phyloP scores from a whole-genome alignment of 2,329 filamentous ascomycete genomes.

The Paraphoma sp. region DNA sequence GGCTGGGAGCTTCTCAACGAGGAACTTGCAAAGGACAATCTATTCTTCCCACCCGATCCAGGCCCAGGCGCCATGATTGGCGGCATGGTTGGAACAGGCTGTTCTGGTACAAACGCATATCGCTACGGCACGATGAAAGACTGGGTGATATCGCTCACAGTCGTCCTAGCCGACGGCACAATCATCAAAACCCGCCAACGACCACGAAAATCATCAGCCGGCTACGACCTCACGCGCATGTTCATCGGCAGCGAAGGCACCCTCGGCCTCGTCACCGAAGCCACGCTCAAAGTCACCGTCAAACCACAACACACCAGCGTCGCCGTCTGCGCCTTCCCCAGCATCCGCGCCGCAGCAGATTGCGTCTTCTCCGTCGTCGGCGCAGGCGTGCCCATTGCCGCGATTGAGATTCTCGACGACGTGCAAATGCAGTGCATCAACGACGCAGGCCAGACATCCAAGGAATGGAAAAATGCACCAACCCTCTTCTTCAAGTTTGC shows the following conservation, averaged over 20 bases:
- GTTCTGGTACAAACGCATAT: slow-evolving; percentile 85
- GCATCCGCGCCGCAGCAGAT: slow-evolving; percentile 74
- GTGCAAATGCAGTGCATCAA: slow-evolving; percentile 84
- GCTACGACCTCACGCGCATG: slow-evolving; percentile 88
- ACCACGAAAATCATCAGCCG: slow-evolving; percentile 86
- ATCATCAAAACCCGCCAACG: slow-evolving; percentile 88
- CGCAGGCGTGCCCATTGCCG: slow-evolving; percentile 82
- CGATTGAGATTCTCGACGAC: slow-evolving; percentile 92
- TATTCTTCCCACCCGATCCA: slow-evolving; percentile 93
- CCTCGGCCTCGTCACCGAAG: slow-evolving; percentile 88
- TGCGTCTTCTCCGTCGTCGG: slow-evolving; percentile 83
- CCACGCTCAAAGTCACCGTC: slow-evolving; percentile 83
- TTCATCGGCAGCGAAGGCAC: slow-evolving; percentile 94
- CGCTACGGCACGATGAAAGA: slow-evolving; percentile 94
- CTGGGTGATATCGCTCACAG: slow-evolving; percentile 86
- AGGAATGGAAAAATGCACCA: slow-evolving; percentile 71
- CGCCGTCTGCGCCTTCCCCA: slow-evolving; percentile 72
- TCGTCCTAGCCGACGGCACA: slow-evolving; percentile 89
- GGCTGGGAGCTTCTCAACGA: slow-evolving; percentile 90
- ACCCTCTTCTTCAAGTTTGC: slow-evolving; percentile 81
- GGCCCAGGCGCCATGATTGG: slow-evolving; percentile 93
- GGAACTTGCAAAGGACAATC: slow-evolving; percentile 70
- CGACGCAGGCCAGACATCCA: slow-evolving; percentile 67
- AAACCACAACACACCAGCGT: slow-evolving; percentile 81
- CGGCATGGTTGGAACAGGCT: slow-evolving; percentile 82